Evolutionary conservation across 2,329 filamentous ascomycete genomes (phyloP).

Genomic region (Daldinia eschscholtzii): DNA sequence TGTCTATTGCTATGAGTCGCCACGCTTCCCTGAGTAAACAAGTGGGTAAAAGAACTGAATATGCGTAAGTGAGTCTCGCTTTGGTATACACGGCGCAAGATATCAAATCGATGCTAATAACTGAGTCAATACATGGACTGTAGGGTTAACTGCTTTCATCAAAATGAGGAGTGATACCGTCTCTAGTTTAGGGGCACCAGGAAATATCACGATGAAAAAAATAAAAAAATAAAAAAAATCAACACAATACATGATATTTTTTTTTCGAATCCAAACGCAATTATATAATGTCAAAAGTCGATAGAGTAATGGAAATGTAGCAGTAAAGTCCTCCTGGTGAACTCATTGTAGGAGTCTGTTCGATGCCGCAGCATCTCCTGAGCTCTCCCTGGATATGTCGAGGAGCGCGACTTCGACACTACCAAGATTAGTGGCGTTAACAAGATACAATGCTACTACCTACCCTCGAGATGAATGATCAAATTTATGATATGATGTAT

Average conservation of each 20-base stretch:
- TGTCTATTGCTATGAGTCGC: background rate
- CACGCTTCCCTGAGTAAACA: background rate
- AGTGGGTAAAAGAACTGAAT: background rate
- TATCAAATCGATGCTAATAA: too few species aligned
- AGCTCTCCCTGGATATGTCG: background rate
- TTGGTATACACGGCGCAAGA: background rate
- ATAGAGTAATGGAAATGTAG: background rate
- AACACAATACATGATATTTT: background rate
- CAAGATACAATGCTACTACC: background rate
- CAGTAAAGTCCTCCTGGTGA: background rate
- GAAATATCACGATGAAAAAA: background rate
- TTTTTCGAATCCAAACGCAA: background rate
- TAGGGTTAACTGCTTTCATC: background rate
- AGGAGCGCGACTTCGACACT: background rate
- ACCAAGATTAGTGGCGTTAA: background rate
- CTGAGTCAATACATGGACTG: too few species aligned
- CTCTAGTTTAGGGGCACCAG: background rate
- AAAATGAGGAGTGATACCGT: background rate
- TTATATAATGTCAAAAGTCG: too few species aligned
- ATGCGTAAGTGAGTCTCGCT: background rate
- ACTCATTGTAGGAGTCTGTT: background rate
- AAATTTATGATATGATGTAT: background rate
- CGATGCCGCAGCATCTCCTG: background rate
- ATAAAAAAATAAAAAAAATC: background rate
- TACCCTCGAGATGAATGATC: too few species aligned